phyloP scores from a whole-genome alignment of 768 basidiomycete species.

The Termitomyces sp. region DNA sequence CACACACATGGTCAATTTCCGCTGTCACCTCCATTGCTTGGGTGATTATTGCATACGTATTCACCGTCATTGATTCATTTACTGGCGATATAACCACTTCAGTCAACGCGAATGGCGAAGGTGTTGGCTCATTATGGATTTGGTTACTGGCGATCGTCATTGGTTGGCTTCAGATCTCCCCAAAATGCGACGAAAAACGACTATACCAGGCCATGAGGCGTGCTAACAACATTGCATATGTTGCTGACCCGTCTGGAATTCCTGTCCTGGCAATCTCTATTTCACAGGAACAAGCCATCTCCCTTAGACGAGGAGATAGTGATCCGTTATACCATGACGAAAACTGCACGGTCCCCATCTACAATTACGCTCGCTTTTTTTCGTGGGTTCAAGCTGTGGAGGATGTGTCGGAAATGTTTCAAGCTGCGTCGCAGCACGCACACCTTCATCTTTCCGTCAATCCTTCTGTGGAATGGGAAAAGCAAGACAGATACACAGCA shows the following conservation, averaged over 20 bases:
- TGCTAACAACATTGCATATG: constrained; percentile 27
- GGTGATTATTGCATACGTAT: constrained; percentile 40
- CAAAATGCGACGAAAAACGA: constrained; percentile 34
- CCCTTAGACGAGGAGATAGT: constrained; percentile 5
- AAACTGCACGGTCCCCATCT: constrained; percentile 22
- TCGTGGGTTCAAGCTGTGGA: constrained; percentile 26
- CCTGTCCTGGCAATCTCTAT: constrained; percentile 2
- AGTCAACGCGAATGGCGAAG: constrained; percentile 33
- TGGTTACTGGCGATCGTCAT: constrained; percentile 41
- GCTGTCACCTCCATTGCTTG: constrained; percentile 37
- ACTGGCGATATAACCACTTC: constrained; percentile 16
- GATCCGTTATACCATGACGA: constrained; percentile 19
- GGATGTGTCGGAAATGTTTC: constrained; percentile 19
- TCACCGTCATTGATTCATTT: constrained; percentile 36
- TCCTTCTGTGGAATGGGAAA: constrained; percentile 14
- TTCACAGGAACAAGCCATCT: constrained; percentile 17
- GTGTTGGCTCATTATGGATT: constrained; percentile 39
- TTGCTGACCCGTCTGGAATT: constrained; percentile 15
- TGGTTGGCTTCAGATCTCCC: constrained; percentile 41
- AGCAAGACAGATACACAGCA: constrained; percentile 1
- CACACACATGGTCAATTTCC: constrained; percentile 34
- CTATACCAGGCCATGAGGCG: constrained; percentile 24
- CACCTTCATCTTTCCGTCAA: constrained; percentile 17
- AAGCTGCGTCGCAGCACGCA: constrained; percentile 17
- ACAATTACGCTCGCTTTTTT: constrained; percentile 27